Evolutionary conservation across 2,329 filamentous ascomycete species (phyloP), one percentile per base, ranked within the genome.

Genomic region (Penicillium rolfsii): DNA sequence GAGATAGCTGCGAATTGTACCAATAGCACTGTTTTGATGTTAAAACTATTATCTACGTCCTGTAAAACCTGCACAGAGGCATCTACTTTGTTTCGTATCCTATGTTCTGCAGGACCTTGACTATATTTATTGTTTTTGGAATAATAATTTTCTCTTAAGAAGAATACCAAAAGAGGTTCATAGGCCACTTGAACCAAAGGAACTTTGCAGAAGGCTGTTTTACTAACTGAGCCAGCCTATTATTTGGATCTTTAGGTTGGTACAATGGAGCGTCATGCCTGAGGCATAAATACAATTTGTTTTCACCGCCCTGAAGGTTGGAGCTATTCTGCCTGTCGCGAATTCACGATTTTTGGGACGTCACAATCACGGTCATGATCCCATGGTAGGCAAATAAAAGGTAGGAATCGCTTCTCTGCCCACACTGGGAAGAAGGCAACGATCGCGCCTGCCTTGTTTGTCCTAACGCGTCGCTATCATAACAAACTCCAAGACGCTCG

Each of bases 21-120:
- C 67, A 70, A 69, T 70, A 70, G 55, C 62, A 66, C 61, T 62
- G 9, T 62, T 58, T 58, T n/a, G 14, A 50, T 52, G 55, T 60
- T 49, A 45, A 50, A 22, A 26, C n/a, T 12, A 41, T 50, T 33
- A 24, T 50, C 50, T n/a, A 22, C 28, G n/a, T 7, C 14, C 36
- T 28, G 8, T 46, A 46, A 43, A 50, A n/a, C 16, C 28, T 19
- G 4, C 28, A 11, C 33, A 3, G 24, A 12, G 50, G n/a, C 19
- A 24, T 40, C 40, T 30, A 48, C 11, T 7, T 33, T 2, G 28
- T 2, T 5, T 48, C 26, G 45, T 16, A 48, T n/a, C 24, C 2
- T 48, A 30, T 28, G 7, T 8, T n/a, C 40, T 30, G 24, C 8
- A 28, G 11, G 24, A 22, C 30, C 45, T 48, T 48, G 45, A 19